A percentile compares a stretch with the other conserved stretches of the same genome.
phyloP scores from a whole-genome alignment of 176 grass and related monocot genomes.

The Pontederia paniculata region DNA sequence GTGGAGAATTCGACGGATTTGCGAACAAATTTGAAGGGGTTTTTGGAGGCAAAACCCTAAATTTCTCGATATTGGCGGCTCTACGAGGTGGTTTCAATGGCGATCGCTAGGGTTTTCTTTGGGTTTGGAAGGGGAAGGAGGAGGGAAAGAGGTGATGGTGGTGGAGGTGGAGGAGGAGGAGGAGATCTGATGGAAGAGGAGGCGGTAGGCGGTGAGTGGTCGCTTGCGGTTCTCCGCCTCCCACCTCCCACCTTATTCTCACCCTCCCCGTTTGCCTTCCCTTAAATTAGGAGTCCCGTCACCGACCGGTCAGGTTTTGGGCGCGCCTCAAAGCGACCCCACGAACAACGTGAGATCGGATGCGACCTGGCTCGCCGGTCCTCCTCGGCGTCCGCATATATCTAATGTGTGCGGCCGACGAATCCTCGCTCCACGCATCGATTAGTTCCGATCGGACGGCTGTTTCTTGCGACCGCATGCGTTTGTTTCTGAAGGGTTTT shows the following conservation, averaged over 20 bases:
- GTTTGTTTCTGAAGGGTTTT: too few species aligned
- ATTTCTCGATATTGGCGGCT: not conserved
- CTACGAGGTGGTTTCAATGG: conserved; percentile 7
- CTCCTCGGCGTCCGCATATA: not conserved
- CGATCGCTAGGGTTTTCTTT: conserved; percentile 1
- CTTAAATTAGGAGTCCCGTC: not conserved
- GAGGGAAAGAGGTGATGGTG: not conserved
- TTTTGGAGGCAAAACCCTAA: not conserved
- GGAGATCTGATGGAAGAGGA: not conserved
- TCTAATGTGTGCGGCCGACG: too few species aligned
- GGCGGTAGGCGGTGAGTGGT: not conserved
- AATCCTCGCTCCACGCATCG: too few species aligned
- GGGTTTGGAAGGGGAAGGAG: not conserved
- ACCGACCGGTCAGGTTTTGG: not conserved
- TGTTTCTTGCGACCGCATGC: too few species aligned
- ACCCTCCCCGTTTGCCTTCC: not conserved
- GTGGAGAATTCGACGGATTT: not conserved
- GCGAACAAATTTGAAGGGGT: not conserved
- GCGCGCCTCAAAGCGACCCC: not conserved
- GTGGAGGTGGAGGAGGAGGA: not conserved
- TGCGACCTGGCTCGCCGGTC: not conserved
- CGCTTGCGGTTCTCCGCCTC: conserved; percentile 7
- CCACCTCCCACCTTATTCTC: too few species aligned
- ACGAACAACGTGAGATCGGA: not conserved
- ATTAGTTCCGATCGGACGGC: too few species aligned